A percentile compares a stretch with the other conserved stretches of the same genome.
Evolutionary conservation across 805 yeast genomes (phyloP).

Genomic region (Candida maesae): DNA sequence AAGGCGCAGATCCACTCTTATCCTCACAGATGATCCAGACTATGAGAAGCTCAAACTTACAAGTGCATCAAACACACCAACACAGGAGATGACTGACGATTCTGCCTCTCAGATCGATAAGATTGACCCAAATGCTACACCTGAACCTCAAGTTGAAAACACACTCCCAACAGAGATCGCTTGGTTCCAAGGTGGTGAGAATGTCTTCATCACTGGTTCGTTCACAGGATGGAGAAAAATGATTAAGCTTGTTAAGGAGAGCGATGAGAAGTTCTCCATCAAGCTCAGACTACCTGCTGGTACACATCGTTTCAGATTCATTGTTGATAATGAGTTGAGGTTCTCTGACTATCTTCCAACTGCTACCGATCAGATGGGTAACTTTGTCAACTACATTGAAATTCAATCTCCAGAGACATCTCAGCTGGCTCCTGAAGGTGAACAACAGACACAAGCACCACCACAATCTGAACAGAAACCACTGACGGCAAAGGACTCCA

Average conservation of each 20-base stretch:
- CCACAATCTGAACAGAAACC: background rate
- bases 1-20: constrained; percentile 67
- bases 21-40: constrained; percentile 66
- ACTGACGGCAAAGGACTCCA: constrained; percentile 43
- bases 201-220: constrained; percentile 94
- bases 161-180: constrained; percentile 59
- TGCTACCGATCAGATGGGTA: constrained; percentile 96
- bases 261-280: constrained; percentile 54
- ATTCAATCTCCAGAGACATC: constrained; percentile 40
- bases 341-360: constrained; percentile 89
- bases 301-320: constrained; percentile 89
- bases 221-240: constrained; percentile 98
- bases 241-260: constrained; percentile 73
- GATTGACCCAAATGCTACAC: constrained; percentile 7
- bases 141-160: constrained; percentile 1
- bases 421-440: constrained; percentile 31
- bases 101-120: constrained; percentile 11
- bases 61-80: constrained; percentile 22
- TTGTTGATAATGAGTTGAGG: constrained; percentile 88
- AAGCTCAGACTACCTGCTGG: constrained; percentile 82
- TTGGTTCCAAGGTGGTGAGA: constrained; percentile 96
- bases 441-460: constrained; percentile 23
- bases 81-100: constrained; percentile 12
- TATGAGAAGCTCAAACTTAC: constrained; percentile 45
- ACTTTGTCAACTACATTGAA: constrained; percentile 88